These are phyloP conservation scores for Heritiera littoralis DNA, from an alignment of 345 rosid species.

Conservation along the genomic window DNA sequence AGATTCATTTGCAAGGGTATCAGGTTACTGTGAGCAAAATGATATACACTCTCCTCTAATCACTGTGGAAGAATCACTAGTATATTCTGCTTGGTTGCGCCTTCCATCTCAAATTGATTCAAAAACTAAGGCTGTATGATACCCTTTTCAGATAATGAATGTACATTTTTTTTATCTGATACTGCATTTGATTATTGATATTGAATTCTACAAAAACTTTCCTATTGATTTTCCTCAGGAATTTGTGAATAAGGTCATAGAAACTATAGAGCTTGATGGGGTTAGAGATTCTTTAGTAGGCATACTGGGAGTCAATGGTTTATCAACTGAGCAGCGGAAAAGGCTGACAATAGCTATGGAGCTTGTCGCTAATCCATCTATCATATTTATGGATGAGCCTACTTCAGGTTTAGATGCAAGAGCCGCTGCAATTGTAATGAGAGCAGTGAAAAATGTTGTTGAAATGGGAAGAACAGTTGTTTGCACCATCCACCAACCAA, in stretches of 20 bases:
- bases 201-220: neutral
- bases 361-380: slow-evolving; percentile 52
- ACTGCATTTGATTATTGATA: neutral
- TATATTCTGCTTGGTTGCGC: slow-evolving; percentile 53
- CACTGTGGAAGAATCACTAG: slow-evolving; percentile 68
- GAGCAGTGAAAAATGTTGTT: slow-evolving; percentile 48
- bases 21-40: slow-evolving; percentile 86
- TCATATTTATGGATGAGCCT: slow-evolving; percentile 55
- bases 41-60: slow-evolving; percentile 79
- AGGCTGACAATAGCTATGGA: slow-evolving; percentile 53
- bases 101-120: slow-evolving; percentile 60
- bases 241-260: slow-evolving; percentile 42
- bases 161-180: neutral
- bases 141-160: neutral
- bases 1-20: slow-evolving; percentile 72
- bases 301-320: slow-evolving; percentile 36
- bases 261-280: slow-evolving; percentile 44
- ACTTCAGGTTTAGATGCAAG: slow-evolving; percentile 53
- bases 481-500: slow-evolving; percentile 56
- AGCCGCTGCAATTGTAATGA: slow-evolving; percentile 54
- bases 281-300: slow-evolving; percentile 45
- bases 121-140: slow-evolving; percentile 49
- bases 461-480: slow-evolving; percentile 50
- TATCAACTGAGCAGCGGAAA: slow-evolving; percentile 52
- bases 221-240: slow-evolving; percentile 24